Evolutionary conservation across 148 eudicot genomes (phyloP), one percentile per base, ranked within the genome.

Genomic region (Amaranthus hypochondriacus): DNA sequence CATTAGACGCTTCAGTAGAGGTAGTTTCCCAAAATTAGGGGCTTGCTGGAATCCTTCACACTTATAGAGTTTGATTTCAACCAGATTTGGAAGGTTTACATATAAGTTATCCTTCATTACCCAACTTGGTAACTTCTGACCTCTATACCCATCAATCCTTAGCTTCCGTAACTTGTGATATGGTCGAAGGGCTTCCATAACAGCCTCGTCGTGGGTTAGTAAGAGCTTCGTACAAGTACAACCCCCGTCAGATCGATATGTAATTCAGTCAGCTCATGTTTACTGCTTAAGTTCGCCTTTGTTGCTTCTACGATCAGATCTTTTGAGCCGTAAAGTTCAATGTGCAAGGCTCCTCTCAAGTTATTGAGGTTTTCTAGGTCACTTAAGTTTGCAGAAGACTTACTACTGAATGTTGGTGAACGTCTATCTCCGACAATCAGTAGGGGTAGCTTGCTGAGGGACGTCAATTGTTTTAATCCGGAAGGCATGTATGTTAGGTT

Each of bases 101-200:
- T 57, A 56, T 12, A 78, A 54, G 2, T 70, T 62, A 9, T 68
- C 66, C 10, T 15, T 54, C 51, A 54, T 48, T 9, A 42, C 70
- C 81, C 81, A 78, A 60, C 46, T 55, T 49, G 82, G 82, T 4
- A 82, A 57, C 51, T 52, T 63, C 56, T 47, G 6, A 8, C 73
- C 82, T 51, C n/a, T 49, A 42, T 42, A 76, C 4, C 68, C 6
- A 3, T 3, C 1, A 3, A 82, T 54, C 7, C 5, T n/a, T 5
- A 82, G 42, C 10, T 58, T 58, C 65, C 56, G 75, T 13, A 79
- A 15, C 47, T 75, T 63, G 4, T 28, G 58, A 56, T 62, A 62
- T 48, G 85, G 82, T 55, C 70, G 21, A 8, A 82, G 69, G 50
- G 59, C 75, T 58, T 79, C 85, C 6, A 82, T 12, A 18, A 79